A percentile compares a stretch with the other conserved stretches of the same genome.
Evolutionary conservation across 306 rosid genomes (phyloP).

Genomic region (Acmispon strigosus): DNA sequence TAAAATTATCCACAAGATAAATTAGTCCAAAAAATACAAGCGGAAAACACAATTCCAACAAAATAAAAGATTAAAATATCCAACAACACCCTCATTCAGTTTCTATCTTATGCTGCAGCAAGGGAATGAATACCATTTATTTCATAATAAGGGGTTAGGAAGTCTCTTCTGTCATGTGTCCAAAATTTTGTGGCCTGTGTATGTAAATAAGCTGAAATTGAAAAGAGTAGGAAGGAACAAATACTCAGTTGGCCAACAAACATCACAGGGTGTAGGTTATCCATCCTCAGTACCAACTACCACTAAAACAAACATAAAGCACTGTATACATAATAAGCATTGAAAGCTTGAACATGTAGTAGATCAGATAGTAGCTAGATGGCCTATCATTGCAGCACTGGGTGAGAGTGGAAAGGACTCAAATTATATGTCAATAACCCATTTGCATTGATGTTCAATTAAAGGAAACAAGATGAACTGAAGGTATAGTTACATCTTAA

Average conservation of each 20-base stretch:
- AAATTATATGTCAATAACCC: slow-evolving; percentile 15
- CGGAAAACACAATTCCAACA: slow-evolving; percentile 7
- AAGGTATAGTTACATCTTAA: slow-evolving; percentile 10
- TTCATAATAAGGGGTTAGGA: neutral
- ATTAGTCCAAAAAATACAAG: neutral
- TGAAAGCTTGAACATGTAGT: slow-evolving; percentile 16
- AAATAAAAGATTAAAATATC: neutral
- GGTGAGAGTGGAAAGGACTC: slow-evolving; percentile 8
- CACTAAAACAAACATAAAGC: slow-evolving; percentile 8
- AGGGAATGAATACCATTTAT: slow-evolving; percentile 4
- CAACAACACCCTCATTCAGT: neutral
- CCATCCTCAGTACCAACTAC: slow-evolving; percentile 7
- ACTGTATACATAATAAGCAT: neutral
- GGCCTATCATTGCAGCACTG: neutral
- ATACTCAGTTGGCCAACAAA: slow-evolving; percentile 55
- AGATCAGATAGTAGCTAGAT: slow-evolving; percentile 11
- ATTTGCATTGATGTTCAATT: slow-evolving; percentile 10
- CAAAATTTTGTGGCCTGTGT: neutral
- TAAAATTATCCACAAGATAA: neutral
- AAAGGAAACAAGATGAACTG: slow-evolving; percentile 15
- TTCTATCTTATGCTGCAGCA: slow-evolving; percentile 11
- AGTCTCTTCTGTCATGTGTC: slow-evolving; percentile 15
- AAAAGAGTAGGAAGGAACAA: slow-evolving; percentile 29
- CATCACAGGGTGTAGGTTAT: slow-evolving; percentile 19
- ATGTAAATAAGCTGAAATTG: neutral